Evolutionary conservation across 2,329 filamentous ascomycete genomes (phyloP), one percentile per base, ranked within the genome.

Genomic region (Colletotrichum tropicale): DNA sequence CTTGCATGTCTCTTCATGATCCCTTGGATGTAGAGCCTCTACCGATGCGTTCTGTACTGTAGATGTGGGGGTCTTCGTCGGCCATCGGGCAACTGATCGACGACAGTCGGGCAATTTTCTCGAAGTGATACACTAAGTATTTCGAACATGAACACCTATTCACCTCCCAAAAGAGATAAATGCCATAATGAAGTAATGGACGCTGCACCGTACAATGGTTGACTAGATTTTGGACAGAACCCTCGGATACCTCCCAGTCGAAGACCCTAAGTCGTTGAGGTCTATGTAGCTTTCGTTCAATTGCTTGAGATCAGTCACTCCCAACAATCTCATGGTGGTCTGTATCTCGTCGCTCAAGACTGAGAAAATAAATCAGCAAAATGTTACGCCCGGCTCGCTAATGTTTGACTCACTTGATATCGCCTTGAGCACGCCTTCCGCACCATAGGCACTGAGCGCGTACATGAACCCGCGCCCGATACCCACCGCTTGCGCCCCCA

Each of bases 71-170:
- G 43, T 21, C 43, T 12, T 0, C 10, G 5, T 48, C 6, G 9
- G 3, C 10, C 2, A 6, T 48, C 2, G 10, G 18, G n/a, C 9
- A 48, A 48, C 9, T 48, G 43, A 48, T 48, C 43, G 43, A n/a
- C 34, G 34, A n/a, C 12, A 48, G 43, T 48, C 2, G 43, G 10
- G 13, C 7, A 48, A 0, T 12, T 48, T 6, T 5, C 6, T 5
- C n/a, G 43, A 48, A 48, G n/a, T 48, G 43, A 13, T 21, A n/a
- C 6, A 2, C 6, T 2, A 13, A n/a, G 18, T 3, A 6, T n/a
- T 21, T n/a, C 43, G 3, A 48, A 7, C 43, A 1, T 0, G 0
- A 48, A 21, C n/a, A 21, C n/a, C n/a, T n/a, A 7, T 4, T n/a
- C 5, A 48, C 9, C 9, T 2, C 10, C 38, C 18, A 2, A 6